Conservation (phyloP, 768 basidiomycete genomes). For the Neoboletus brunneissimus region DNA sequence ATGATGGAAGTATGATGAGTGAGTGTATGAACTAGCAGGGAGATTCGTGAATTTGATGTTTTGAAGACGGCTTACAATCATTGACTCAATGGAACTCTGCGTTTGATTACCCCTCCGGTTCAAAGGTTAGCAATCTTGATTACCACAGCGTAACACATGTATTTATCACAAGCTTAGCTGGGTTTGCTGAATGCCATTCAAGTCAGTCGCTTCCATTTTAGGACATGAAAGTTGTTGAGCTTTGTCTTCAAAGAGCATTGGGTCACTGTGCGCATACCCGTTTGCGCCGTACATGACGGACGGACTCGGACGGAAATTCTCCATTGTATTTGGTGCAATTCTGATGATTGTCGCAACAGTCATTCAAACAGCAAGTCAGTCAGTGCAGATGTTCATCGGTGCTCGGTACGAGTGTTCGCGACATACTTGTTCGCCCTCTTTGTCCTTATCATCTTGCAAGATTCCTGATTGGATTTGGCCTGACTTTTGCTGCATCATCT, state of each 20-base stretch:
- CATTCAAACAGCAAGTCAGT: neutral
- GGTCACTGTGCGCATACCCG: neutral
- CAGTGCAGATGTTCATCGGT: neutral
- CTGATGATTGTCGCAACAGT: neutral
- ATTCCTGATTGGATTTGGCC: neutral
- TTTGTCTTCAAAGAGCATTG: conserved; percentile 9
- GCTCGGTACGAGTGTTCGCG: neutral
- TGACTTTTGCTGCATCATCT: neutral
- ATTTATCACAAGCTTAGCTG: conserved; percentile 19
- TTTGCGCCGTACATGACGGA: neutral
- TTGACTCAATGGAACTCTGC: conserved; percentile 37
- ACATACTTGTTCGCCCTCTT: neutral
- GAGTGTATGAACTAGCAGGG: neutral
- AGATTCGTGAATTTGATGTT: neutral
- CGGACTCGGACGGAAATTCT: neutral
- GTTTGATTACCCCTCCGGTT: conserved; percentile 29
- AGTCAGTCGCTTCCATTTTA: conserved; percentile 17
- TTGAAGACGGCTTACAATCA: conserved; percentile 37
- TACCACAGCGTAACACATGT: neutral
- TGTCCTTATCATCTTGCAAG: neutral
- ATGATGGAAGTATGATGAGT: conserved; percentile 43
- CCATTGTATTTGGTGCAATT: neutral
- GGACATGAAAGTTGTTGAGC: neutral
- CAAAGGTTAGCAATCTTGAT: conserved; percentile 21
- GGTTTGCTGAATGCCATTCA: conserved; percentile 38